These are phyloP conservation scores for Sequoiadendron giganteum DNA, from an alignment of 75 land plant genomes.

Conservation along the genomic window DNA sequence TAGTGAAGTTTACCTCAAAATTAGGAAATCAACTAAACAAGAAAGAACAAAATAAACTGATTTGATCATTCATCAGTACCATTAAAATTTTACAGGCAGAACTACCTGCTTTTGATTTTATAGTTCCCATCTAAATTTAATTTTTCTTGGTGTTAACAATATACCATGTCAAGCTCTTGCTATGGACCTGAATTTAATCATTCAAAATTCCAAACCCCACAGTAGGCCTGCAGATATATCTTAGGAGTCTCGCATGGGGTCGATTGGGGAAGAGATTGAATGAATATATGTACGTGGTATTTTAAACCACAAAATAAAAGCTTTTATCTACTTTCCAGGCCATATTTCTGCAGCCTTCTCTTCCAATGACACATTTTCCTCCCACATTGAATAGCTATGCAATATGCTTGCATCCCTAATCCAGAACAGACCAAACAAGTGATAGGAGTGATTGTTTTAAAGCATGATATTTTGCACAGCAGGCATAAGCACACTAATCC, in stretches of 20 bases:
- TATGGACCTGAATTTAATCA: neutral
- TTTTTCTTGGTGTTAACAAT: neutral
- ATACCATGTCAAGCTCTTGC: neutral
- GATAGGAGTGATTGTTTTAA: neutral
- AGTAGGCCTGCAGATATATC: neutral
- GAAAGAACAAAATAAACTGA: neutral
- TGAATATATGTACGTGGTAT: neutral
- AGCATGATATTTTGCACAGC: neutral
- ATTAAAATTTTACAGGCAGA: neutral
- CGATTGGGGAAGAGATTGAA: neutral
- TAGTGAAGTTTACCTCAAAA: neutral
- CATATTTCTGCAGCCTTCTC: neutral
- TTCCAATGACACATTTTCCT: neutral
- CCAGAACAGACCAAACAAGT: neutral
- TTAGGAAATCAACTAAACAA: neutral
- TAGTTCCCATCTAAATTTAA: neutral
- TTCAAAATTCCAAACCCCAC: neutral
- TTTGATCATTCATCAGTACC: neutral
- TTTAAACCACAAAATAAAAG: neutral
- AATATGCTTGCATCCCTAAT: neutral
- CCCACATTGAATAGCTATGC: neutral
- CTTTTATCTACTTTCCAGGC: neutral
- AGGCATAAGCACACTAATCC: neutral
- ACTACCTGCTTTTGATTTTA: neutral
- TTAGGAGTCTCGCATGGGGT: neutral